Percentiles rank a stretch among this genome's conserved stretches.
phyloP scores from a whole-genome alignment of 2,329 filamentous ascomycete species.

The Talaromyces verruculosus region DNA sequence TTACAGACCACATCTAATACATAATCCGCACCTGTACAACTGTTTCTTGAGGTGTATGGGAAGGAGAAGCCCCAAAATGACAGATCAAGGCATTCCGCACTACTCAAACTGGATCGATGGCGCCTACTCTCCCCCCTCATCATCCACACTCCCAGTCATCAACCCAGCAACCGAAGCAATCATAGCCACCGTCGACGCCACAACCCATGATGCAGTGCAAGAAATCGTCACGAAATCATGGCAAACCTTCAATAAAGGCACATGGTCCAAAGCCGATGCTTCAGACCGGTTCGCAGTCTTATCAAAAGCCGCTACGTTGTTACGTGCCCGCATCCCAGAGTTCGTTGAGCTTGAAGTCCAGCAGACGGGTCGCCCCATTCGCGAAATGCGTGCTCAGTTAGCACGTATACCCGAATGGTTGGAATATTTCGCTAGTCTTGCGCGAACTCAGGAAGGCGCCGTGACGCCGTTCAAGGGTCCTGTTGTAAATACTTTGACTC shows the following conservation, averaged over 20 bases:
- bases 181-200: constrained; percentile 53
- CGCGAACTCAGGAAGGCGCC: constrained; percentile 66
- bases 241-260: constrained; percentile 49
- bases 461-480: constrained; percentile 61
- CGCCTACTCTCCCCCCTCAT: constrained; percentile 23
- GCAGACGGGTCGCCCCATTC: constrained; percentile 67
- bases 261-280: constrained; percentile 59
- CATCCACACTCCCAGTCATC: constrained; percentile 27
- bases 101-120: constrained; percentile 37
- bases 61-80: not conserved
- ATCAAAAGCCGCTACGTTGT: constrained; percentile 58
- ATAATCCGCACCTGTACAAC: not conserved
- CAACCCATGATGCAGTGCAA: constrained; percentile 54
- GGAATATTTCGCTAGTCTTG: constrained; percentile 66
- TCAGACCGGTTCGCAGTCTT: constrained; percentile 63
- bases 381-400: constrained; percentile 70
- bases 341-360: constrained; percentile 64
- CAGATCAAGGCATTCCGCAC: constrained; percentile 23
- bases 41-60: not conserved
- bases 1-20: not conserved
- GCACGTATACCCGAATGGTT: constrained; percentile 62
- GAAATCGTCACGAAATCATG: constrained; percentile 46
- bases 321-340: constrained; percentile 53
- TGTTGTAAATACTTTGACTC: constrained; percentile 40
- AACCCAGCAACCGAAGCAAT: constrained; percentile 34